Base-by-base conservation (phyloP, 371 early-diverging fungal genomes). In the Apophysomyces ossiformis region DNA sequence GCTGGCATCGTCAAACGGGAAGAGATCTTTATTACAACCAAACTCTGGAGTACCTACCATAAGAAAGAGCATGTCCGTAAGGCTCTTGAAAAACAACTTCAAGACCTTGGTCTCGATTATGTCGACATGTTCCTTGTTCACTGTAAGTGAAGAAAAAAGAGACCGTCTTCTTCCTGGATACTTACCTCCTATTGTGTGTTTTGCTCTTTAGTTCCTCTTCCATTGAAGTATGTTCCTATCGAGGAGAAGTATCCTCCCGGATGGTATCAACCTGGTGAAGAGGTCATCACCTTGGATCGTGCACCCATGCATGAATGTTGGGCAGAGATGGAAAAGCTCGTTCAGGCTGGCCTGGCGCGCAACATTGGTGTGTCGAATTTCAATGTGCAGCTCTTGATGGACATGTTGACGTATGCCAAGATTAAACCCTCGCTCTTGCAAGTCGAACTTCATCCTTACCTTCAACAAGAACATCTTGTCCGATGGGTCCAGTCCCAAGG, bases 21-120 rank as follows among this genome's bases (percentile, higher is more conserved):
- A 61, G 81, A 87, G 8, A 43, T 92, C 13, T 93, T 92, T 68
- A 76, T 92, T 65, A 92, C 92, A 32, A 87, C 89, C 35, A 94
- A 94, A 69, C 73, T 93, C 44, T 89, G 89, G 90, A 88, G 87
- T 68, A 84, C 83, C 6, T 67, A 72, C 56, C 88, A 88, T 57
- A 64, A 72, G n/a, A 85, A 85, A 58, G 78, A 78, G 37, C 65
- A 80, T 64, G 86, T 88, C 16, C 68, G 79, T 11, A 64, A 78
- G 59, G 87, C 75, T 12, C 60, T 84, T 35, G 71, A 78, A 43
- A 65, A 63, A 6, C 85, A 89, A 16, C 75, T 92, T 56, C 54
- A 70, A 21, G 79, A 89, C 26, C 76, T 93, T 43, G 78, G 79
- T 36, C 68, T 86, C 18, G 83, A 87, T 13, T 93, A 93, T 66